These are phyloP conservation scores for Colletotrichum musicola DNA, from an alignment of 2,329 filamentous ascomycete species.

Conservation along the genomic window DNA sequence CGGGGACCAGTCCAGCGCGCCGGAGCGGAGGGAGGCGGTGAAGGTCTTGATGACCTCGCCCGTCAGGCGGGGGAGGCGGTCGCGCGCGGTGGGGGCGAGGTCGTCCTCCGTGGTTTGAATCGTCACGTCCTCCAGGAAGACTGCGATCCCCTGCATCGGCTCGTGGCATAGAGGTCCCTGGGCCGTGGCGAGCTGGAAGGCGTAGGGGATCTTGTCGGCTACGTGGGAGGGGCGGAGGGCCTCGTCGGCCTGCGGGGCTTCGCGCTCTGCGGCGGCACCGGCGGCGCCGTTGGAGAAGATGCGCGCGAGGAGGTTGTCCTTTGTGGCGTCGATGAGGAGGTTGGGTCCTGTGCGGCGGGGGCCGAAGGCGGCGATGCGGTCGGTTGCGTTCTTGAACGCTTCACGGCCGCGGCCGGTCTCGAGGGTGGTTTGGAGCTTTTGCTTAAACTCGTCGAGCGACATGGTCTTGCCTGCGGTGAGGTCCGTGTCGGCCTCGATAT, in stretches of 20 bases:
- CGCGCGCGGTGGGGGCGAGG: slow-evolving; percentile 64
- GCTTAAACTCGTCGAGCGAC: slow-evolving; percentile 81
- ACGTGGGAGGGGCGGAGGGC: slow-evolving; percentile 75
- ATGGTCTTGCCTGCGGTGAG: slow-evolving; percentile 70
- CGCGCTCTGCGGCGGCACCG: slow-evolving; percentile 48
- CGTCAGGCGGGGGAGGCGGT: slow-evolving; percentile 83
- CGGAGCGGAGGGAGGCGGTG: slow-evolving; percentile 84
- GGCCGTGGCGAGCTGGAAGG: slow-evolving; percentile 90
- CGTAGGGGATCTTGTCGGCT: slow-evolving; percentile 90
- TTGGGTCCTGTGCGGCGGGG: slow-evolving; percentile 89
- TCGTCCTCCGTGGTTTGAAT: slow-evolving; percentile 66
- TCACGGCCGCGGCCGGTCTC: slow-evolving; percentile 80
- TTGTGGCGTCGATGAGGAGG: slow-evolving; percentile 86
- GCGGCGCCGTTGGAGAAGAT: slow-evolving; percentile 64
- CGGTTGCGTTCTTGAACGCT: slow-evolving; percentile 80
- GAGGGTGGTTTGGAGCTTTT: slow-evolving; percentile 76
- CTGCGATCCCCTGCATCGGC: slow-evolving; percentile 91
- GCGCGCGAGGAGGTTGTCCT: slow-evolving; percentile 77
- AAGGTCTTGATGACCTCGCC: slow-evolving; percentile 94
- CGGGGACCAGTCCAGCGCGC: slow-evolving; percentile 95
- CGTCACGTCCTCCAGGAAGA: slow-evolving; percentile 85
- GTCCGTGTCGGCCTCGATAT: slow-evolving; percentile 67
- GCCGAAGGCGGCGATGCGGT: slow-evolving; percentile 91
- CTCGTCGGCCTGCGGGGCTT: slow-evolving; percentile 58
- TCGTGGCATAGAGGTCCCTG: slow-evolving; percentile 94